Evolutionary conservation across 352 stramenopile genomes (phyloP), one percentile per base, ranked within the genome.

Genomic region (Globisporangium iwayamae): DNA sequence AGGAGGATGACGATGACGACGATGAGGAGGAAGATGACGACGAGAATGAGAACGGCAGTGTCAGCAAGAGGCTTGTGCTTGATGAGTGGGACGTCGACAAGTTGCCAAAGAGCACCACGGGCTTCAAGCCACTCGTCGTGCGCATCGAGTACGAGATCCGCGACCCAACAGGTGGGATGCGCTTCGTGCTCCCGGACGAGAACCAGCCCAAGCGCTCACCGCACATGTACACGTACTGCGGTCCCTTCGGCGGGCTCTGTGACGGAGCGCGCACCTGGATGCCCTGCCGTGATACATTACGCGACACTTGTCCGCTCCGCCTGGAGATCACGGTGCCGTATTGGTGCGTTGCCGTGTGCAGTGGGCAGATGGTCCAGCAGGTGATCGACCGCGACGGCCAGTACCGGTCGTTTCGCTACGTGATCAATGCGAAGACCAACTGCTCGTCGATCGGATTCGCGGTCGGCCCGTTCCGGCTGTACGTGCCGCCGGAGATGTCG

Each of bases 161-260:
- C 18, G 73, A 93, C 36, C 86, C 86, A 0, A 76, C 62, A 4
- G 83, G 83, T 32, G 84, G 83, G 6, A 52, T 93, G 47, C 74
- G 86, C 14, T 93, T 95, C 59, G 59, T 95, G 20, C 65, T 95
- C 18, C 86, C 86, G 1, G 78, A 90, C 43, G 78, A 85, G 16
- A 69, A 83, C 67, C 79, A 90, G 46, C 79, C 86, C 14, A 87
- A 86, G 64, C 75, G 84, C 16, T 87, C 74, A 30, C 86, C 86
- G 0, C 86, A 95, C 53, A 92, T 95, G 86, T 95, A 95, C 76
- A 91, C 86, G 62, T 90, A 91, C 66, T 89, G 83, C 63, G 86
- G 85, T 13, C 84, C 84, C 11, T 93, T 93, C 63, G 86, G 86
- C 1, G 86, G 84, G 3, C 72, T 93, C 4, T 95, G 86, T 43